Evolutionary conservation across 2,329 filamentous ascomycete genomes (phyloP).

Genomic region (Trichoderma breve): DNA sequence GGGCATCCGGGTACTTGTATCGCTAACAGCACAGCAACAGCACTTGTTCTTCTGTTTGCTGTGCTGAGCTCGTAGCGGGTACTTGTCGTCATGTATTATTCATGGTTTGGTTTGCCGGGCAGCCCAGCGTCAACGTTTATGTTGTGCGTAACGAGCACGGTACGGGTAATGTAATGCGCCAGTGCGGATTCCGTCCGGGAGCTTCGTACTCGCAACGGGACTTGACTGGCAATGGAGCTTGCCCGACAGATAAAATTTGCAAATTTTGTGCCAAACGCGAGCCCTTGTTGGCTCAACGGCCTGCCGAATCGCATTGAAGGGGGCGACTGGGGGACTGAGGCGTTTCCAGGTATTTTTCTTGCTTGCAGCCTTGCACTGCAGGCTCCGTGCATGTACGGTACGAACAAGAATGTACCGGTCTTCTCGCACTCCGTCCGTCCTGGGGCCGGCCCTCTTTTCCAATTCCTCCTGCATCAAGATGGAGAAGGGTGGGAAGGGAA

Average conservation of each 20-base stretch:
- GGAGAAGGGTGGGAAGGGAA: not conserved
- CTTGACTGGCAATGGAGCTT: not conserved
- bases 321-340: slow-evolving; percentile 11
- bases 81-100: not conserved
- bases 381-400: slow-evolving; percentile 9
- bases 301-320: slow-evolving; percentile 15
- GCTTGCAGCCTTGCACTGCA: slow-evolving; percentile 20
- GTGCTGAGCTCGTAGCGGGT: not conserved
- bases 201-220: slow-evolving; percentile 3
- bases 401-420: not conserved
- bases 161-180: not conserved
- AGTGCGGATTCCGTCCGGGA: not conserved
- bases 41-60: not conserved
- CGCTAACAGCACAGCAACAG: not conserved
- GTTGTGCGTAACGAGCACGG: not conserved
- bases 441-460: not conserved
- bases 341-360: slow-evolving; percentile 18
- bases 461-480: not conserved
- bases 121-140: not conserved
- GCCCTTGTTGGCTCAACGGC: slow-evolving; percentile 11
- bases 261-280: slow-evolving; percentile 4
- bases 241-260: slow-evolving; percentile 15
- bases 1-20: not conserved
- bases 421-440: not conserved
- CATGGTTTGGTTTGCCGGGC: not conserved